Base-by-base conservation (phyloP, 2,329 filamentous ascomycete genomes). In the Cladosporium sp. region DNA sequence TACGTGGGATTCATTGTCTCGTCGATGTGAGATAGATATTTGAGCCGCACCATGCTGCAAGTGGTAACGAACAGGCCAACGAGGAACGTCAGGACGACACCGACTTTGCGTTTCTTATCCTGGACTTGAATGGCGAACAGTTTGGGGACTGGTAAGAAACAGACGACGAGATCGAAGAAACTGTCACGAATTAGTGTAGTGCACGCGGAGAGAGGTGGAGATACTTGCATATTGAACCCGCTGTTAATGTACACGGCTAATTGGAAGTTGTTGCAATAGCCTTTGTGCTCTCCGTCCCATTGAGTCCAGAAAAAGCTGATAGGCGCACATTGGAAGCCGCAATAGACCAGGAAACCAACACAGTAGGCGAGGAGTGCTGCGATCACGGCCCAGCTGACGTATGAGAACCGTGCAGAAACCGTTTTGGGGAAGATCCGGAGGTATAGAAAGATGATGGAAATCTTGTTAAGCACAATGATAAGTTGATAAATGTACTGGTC, bases 31-130 rank as follows among this genome's bases (percentile, higher is more conserved):
- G 67, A 44, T 5, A 69, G 57, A 23, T 62, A 67, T 14, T 65
- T 56, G 4, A 71, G 60, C 16, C 70, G 64, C 26, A 69, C 55
- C 33, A 69, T 64, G 59, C 62, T 65, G 68, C 70, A 71, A 23
- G 61, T 49, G 5, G 69, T 70, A 59, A 68, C 69, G 62, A 70
- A 70, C 12, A 70, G 53, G 33, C 69, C 68, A 35, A 69, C 50
- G 33, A 67, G 60, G 26, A 59, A 59, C 5, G 37, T 59, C 11
- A 59, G 16, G 16, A 59, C 26, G 16, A 59, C 35, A 10, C 56
- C 56, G 26, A 18, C 16, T 31, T 59, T 59, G 35, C 56, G 33
- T n/a, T 37, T 37, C 16, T 59, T 59, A 26, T 59, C 56, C 14
- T 46, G 12, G 16, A 46, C 35, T 46, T 59, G 56, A 26, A 59